Percentiles rank a stretch among this genome's conserved stretches.
Conservation (phyloP, 257 asterid genomes). For the Ophiorrhiza pumila region DNA sequence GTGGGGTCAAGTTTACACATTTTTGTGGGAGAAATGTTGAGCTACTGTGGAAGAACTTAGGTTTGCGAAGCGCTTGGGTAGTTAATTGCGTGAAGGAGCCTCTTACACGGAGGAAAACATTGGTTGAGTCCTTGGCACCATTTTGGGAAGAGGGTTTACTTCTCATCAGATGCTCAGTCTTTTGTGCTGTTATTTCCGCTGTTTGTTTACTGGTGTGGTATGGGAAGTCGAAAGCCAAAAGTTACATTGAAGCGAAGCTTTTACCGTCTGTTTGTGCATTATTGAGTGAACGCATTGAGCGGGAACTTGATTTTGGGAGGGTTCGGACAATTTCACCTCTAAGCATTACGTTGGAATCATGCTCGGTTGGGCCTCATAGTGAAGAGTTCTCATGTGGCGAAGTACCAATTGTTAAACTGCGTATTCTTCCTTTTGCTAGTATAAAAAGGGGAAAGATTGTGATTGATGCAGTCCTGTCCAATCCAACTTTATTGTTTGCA, state of each 20-base stretch:
- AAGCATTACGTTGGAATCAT: conserved; percentile 89
- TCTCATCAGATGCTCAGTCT: conserved; percentile 75
- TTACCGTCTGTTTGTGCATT: conserved; percentile 76
- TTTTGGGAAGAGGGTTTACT: conserved; percentile 89
- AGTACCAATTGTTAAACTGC: conserved; percentile 71
- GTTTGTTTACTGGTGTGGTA: conserved; percentile 78
- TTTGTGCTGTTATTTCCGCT: conserved; percentile 79
- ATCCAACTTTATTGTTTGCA: conserved; percentile 73
- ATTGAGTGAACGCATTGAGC: conserved; percentile 65
- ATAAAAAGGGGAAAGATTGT: conserved; percentile 88
- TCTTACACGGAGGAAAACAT: conserved; percentile 50
- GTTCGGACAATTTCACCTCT: conserved; percentile 86
- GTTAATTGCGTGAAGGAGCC: conserved; percentile 66
- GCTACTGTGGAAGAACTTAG: conserved; percentile 62
- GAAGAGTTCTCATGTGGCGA: conserved; percentile 96
- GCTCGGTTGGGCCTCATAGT: conserved; percentile 82
- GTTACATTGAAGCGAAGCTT: conserved; percentile 65
- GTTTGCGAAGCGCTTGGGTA: conserved; percentile 54
- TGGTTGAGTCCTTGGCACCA: conserved; percentile 62
- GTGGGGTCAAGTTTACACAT: conserved; percentile 59
- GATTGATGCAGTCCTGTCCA: conserved; percentile 73
- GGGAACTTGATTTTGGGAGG: conserved; percentile 87
- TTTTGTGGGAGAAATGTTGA: conserved; percentile 61
- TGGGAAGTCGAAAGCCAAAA: conserved; percentile 74
- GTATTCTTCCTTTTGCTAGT: conserved; percentile 88